Evolutionary conservation across 106 monocot genomes (phyloP), one percentile per base, ranked within the genome.

Genomic region (Amphibolis antarctica): DNA sequence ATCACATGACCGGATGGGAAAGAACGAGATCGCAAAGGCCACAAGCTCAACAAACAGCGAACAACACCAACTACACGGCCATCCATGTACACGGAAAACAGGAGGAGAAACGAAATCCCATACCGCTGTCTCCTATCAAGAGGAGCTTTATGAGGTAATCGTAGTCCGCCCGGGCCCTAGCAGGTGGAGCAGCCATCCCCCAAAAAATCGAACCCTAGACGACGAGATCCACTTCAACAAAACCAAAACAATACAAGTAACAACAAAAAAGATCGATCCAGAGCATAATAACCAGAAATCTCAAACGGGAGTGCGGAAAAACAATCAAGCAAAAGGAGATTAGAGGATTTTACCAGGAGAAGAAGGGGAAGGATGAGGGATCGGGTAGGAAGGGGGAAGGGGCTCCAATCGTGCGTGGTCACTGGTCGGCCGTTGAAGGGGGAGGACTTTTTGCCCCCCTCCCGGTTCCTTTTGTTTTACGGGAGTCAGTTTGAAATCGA

Each of bases 141-240:
- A 82, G 82, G 10, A 82, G 74, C 70, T 82, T 82, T 48, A 82
- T 71, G 63, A 82, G 82, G 17, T 82, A 82, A 57, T 82, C 82
- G 66, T 82, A 82, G 58, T 82, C 82, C 26, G 82, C 82, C 62
- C 82, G 74, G 58, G 82, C 82, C 74, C 82, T 77, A 57, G 82
- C 67, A 63, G 78, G 82, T 63, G 82, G 73, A 62, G 78, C 82
- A 61, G 82, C 82, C 82, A 82, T 82, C 52, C 55, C 12, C 12
- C 26, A 55, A 25, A 55, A 51, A 12, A 27, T 23, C 20, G 12
- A 51, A 55, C 23, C 23, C 55, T 23, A 23, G 55, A 55, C 55
- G 55, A 55, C n/a, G 51, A 51, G 55, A 55, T 55, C 55, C 55
- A 55, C 55, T 25, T 55, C 55, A 24, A 23, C 10, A 14, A n/a